A percentile compares a stretch with the other conserved stretches of the same genome.
phyloP scores from a whole-genome alignment of 768 basidiomycete genomes.

The Termitomyces heimii region DNA sequence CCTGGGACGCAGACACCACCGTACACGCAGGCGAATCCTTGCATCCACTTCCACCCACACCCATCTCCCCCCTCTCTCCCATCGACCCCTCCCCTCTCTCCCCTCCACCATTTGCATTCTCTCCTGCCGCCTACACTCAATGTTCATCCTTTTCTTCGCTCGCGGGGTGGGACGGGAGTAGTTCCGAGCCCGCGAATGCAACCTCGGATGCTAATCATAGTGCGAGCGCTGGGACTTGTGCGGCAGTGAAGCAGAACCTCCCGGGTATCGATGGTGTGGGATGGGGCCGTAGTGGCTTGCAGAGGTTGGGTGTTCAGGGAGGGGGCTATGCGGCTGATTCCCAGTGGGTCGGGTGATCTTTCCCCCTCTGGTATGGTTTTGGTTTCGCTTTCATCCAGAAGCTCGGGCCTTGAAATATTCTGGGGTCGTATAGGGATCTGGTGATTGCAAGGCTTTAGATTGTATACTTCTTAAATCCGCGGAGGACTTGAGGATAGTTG shows the following conservation, averaged over 20 bases:
- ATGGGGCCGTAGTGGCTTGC: not conserved
- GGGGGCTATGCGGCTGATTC: not conserved
- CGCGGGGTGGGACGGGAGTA: slow-evolving; percentile 15
- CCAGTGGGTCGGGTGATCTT: not conserved
- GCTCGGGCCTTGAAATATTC: too few relatives aligned
- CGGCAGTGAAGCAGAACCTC: not conserved
- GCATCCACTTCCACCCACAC: not conserved
- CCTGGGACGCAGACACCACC: not conserved
- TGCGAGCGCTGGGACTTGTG: not conserved
- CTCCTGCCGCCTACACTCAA: not conserved
- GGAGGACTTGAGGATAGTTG: too few relatives aligned
- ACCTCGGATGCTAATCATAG: not conserved
- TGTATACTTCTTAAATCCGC: too few relatives aligned
- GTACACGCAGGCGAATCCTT: not conserved
- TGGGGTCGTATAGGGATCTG: too few relatives aligned
- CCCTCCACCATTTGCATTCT: not conserved
- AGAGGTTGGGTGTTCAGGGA: not conserved
- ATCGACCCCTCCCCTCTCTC: not conserved
- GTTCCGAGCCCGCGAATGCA: not conserved
- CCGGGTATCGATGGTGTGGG: not conserved
- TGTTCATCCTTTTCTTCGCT: not conserved
- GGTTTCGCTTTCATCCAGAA: too few relatives aligned
- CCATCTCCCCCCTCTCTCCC: not conserved
- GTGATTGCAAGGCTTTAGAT: too few relatives aligned
- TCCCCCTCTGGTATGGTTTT: not conserved